Base-by-base conservation (phyloP, 345 rosid genomes). In the Eucalyptus pauciflora region DNA sequence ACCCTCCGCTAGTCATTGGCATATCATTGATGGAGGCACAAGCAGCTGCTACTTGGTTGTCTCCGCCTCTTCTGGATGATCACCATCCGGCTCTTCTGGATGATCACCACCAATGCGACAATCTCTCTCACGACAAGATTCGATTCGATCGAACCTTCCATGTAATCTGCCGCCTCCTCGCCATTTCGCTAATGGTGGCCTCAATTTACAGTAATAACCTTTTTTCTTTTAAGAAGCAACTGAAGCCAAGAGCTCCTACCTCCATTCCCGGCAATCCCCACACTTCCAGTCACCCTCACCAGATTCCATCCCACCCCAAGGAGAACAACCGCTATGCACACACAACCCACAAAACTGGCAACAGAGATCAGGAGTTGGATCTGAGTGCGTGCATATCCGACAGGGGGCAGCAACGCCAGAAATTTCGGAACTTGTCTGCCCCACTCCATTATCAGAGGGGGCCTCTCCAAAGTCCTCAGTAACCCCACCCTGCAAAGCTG, bases 211-310 rank as follows among this genome's bases (percentile, higher is more conserved):
- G 56, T 29, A 14, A 48, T 33, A 85, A 50, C 16, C 43, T 8
- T 29, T 29, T 49, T 49, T 51, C 87, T 51, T 25, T 17, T 41
- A 20, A 31, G 29, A 50, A 86, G 33, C 54, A 10, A 50, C 88
- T 62, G 7, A 69, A 46, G 33, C 11, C 85, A 13, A 56, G 45
- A 27, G 71, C 46, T 90, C 85, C 91, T 94, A 97, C 86, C 91
- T 90, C 98, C 98, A 93, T 86, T 94, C 97, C 86, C 97, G 95
- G 92, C 99, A 98, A 86, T 91, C 90, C 41, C 99, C 99, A 54
- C 99, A 98, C 64, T 93, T 94, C 99, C 99, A 98, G 89, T 88
- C 90, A 86, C 91, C 92, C 90, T 90, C 93, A 20, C 62, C 71
- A 85, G 91, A 81, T 16, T 89, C 86, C 17, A 91, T 92, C 51